These are phyloP conservation scores for Saccharomyces hybrid DNA, from an alignment of 1,139 yeast species.

Conservation along the genomic window DNA sequence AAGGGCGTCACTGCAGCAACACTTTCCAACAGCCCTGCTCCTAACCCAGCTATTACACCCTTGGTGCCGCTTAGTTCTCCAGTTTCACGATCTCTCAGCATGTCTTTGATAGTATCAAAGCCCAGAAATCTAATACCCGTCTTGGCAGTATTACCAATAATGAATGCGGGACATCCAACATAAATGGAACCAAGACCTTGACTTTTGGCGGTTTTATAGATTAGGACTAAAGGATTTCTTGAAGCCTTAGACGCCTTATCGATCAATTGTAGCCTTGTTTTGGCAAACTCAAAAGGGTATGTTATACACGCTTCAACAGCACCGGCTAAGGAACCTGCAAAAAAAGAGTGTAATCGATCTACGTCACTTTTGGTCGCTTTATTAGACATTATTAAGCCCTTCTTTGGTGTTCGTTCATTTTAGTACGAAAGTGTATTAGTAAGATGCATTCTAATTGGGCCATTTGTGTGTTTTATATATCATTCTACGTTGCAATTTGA, in stretches of 20 bases:
- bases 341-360: constrained; percentile 66
- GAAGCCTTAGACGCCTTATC: constrained; percentile 62
- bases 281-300: constrained; percentile 95
- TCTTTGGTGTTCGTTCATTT: neutral
- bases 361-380: constrained; percentile 19
- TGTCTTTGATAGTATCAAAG: constrained; percentile 74
- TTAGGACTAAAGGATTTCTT: constrained; percentile 75
- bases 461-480: neutral
- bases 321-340: constrained; percentile 94
- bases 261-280: constrained; percentile 81
- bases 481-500: neutral
- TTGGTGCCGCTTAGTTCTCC: constrained; percentile 85
- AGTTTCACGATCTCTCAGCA: constrained; percentile 63
- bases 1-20: constrained; percentile 94
- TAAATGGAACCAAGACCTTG: constrained; percentile 80
- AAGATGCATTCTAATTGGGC: neutral
- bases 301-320: constrained; percentile 87
- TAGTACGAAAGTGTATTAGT: neutral
- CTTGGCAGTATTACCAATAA: constrained; percentile 90
- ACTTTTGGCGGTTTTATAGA: constrained; percentile 60
- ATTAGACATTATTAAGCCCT: neutral
- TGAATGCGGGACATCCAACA: constrained; percentile 97
- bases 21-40: constrained; percentile 91
- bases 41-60: constrained; percentile 91
- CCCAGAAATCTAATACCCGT: constrained; percentile 93